Conservation (phyloP, 2,329 filamentous ascomycete species). For the Grosmannia clavigera region DNA sequence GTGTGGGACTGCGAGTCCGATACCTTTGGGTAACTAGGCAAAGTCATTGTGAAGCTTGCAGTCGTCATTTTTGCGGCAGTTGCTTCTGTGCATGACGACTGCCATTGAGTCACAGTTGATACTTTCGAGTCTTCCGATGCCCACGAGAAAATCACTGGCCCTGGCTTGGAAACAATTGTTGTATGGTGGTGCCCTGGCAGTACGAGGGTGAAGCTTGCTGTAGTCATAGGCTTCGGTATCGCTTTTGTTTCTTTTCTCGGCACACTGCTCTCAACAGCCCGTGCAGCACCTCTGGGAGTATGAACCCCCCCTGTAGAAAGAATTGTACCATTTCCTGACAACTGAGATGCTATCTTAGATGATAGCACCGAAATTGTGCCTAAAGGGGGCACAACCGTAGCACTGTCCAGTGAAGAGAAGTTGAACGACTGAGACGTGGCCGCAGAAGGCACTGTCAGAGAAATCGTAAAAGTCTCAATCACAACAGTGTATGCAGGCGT, state of each 20-base stretch:
- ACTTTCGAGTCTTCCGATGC: neutral
- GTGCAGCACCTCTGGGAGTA: neutral
- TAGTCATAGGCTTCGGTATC: constrained; percentile 4
- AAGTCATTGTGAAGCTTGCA: constrained; percentile 4
- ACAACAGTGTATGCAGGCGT: constrained; percentile 3
- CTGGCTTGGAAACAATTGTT: neutral
- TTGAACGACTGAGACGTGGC: no score
- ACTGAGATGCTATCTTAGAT: no score
- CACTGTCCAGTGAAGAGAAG: neutral
- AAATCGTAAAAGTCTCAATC: constrained; percentile 9
- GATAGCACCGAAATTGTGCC: no score
- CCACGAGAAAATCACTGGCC: neutral
- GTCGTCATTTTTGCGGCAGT: neutral
- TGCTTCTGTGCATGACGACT: neutral
- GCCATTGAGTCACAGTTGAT: neutral
- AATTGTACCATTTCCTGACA: neutral
- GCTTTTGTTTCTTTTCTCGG: neutral
- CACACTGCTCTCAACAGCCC: neutral
- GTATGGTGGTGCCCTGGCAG: neutral
- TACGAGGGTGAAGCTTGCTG: constrained; percentile 12
- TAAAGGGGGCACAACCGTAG: neutral
- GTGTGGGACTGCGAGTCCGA: neutral
- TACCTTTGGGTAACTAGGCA: neutral
- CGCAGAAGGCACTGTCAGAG: neutral
- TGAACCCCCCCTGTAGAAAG: neutral